Conservation (phyloP, 2,329 filamentous ascomycete species). For the Anthostomella pinea region DNA sequence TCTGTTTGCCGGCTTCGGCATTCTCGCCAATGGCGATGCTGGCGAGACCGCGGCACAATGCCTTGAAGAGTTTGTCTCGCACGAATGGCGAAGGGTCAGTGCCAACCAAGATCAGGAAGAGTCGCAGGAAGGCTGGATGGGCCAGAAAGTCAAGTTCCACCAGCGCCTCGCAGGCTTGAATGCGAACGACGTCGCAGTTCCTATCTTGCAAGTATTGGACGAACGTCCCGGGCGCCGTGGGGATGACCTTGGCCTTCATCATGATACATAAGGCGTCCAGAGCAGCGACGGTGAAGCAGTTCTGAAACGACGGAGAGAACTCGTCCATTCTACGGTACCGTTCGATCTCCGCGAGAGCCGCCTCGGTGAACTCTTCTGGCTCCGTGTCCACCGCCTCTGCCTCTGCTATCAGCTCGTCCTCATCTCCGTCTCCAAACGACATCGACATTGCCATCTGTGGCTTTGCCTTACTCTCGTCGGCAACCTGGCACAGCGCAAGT, state of each 20-base stretch:
- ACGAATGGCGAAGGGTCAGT: slow-evolving; percentile 64
- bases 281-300: slow-evolving; percentile 62
- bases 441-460: slow-evolving; percentile 41
- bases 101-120: slow-evolving; percentile 57
- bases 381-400: slow-evolving; percentile 40
- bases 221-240: slow-evolving; percentile 52
- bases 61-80: slow-evolving; percentile 57
- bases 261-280: slow-evolving; percentile 59
- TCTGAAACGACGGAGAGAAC: slow-evolving; percentile 66
- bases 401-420: slow-evolving; percentile 41
- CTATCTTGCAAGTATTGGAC: slow-evolving; percentile 64
- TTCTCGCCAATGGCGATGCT: slow-evolving; percentile 63
- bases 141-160: slow-evolving; percentile 61
- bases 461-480: slow-evolving; percentile 39
- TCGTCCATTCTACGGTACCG: slow-evolving; percentile 66
- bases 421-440: slow-evolving; percentile 39
- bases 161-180: slow-evolving; percentile 64
- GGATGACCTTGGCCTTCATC: slow-evolving; percentile 63
- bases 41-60: slow-evolving; percentile 58
- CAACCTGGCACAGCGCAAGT: slow-evolving; percentile 57
- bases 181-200: slow-evolving; percentile 59
- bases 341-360: slow-evolving; percentile 62
- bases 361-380: slow-evolving; percentile 48
- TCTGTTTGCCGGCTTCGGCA: slow-evolving; percentile 29
- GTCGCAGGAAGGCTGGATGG: slow-evolving; percentile 52